Evolutionary conservation across 192 early-diverging fungal species (phyloP).

Genomic region (Podila horticola): DNA sequence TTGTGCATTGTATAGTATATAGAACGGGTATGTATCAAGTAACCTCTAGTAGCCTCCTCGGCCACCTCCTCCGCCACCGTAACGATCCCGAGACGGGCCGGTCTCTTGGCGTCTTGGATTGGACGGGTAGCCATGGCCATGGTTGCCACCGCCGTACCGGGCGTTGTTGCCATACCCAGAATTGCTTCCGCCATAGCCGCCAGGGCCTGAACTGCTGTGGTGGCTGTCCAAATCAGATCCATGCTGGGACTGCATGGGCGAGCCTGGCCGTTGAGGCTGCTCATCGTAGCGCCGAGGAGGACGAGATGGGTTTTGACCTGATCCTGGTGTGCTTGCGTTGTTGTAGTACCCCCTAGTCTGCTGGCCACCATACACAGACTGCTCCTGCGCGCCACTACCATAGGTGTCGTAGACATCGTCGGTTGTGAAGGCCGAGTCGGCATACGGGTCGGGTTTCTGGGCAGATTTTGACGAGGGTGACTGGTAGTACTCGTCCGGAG

Average conservation of each 20-base stretch:
- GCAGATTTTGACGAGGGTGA: not conserved
- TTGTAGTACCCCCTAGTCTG: not conserved
- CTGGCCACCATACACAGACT: conserved; percentile 6
- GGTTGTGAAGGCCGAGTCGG: not conserved
- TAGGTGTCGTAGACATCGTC: not conserved
- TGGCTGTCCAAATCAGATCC: conserved; percentile 35
- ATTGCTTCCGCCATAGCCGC: not conserved
- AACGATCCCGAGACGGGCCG: not conserved
- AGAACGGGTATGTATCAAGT: too few relatives aligned
- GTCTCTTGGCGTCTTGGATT: not conserved
- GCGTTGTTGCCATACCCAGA: not conserved
- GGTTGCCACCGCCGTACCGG: conserved; percentile 6
- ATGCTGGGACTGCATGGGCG: conserved; percentile 30
- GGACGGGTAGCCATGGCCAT: not conserved
- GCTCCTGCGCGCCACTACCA: not conserved
- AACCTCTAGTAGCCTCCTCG: not conserved
- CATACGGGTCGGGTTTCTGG: not conserved
- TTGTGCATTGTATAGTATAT: too few relatives aligned
- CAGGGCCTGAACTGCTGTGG: conserved; percentile 14
- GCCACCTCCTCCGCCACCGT: not conserved
- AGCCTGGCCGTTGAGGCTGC: conserved; percentile 17
- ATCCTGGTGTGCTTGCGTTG: conserved; percentile 7
- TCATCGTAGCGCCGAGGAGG: conserved; percentile 14
- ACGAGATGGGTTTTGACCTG: conserved; percentile 10
- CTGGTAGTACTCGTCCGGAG: conserved; percentile 19